phyloP scores from a whole-genome alignment of 176 grass and related monocot genomes.

The Urochloa ruziziensis region DNA sequence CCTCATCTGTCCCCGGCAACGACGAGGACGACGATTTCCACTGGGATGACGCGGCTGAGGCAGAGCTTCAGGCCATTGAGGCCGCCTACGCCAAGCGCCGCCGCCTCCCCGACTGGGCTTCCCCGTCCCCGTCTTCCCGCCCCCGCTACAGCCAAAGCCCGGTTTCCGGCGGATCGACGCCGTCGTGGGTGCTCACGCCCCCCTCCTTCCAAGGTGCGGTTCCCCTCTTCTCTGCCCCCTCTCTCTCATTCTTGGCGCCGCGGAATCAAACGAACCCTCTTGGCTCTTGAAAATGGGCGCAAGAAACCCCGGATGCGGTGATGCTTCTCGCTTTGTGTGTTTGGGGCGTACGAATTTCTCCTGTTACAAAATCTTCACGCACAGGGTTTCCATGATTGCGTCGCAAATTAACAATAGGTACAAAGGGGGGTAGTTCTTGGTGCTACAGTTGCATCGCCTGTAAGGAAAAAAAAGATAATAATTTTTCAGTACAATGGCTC shows the following conservation, averaged over 20 bases:
- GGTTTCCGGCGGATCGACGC: neutral
- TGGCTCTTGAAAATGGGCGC: slow-evolving; percentile 17
- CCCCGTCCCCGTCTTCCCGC: neutral
- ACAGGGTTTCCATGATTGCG: neutral
- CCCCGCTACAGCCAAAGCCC: neutral
- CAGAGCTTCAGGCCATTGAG: slow-evolving; percentile 83
- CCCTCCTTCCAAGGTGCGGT: slow-evolving; percentile 40
- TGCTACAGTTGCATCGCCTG: neutral
- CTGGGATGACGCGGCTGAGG: slow-evolving; percentile 75
- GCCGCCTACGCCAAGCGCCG: slow-evolving; percentile 57
- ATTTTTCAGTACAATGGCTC: neutral
- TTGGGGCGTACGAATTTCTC: neutral
- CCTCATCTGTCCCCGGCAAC: neutral
- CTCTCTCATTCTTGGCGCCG: slow-evolving; percentile 10
- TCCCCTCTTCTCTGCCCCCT: neutral
- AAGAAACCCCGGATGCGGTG: neutral
- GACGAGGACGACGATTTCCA: slow-evolving; percentile 48
- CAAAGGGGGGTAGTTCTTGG: neutral
- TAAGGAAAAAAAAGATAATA: slow-evolving; percentile 8
- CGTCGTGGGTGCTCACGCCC: slow-evolving; percentile 27
- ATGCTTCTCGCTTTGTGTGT: neutral
- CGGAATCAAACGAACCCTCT: slow-evolving; percentile 9
- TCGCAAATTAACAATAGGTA: neutral
- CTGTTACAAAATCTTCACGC: neutral
- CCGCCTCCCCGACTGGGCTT: slow-evolving; percentile 61